Evolutionary conservation across 805 yeast genomes (phyloP).

Genomic region (Candida silvicultrix): DNA sequence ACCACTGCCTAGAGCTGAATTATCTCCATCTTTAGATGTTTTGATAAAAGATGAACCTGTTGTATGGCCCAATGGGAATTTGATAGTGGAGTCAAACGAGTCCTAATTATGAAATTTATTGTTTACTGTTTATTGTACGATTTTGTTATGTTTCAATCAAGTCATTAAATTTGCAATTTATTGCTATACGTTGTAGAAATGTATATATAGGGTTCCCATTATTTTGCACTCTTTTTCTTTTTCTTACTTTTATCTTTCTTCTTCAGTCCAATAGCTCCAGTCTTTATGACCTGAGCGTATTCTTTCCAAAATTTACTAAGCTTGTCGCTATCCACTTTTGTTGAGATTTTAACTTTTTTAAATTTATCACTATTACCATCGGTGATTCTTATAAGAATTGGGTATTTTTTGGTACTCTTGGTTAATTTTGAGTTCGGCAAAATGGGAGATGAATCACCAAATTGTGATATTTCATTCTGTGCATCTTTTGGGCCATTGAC

Average conservation of each 20-base stretch:
- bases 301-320: constrained; percentile 73
- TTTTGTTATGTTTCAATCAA: no score
- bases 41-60: constrained; percentile 35
- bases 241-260: constrained; percentile 78
- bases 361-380: constrained; percentile 47
- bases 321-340: constrained; percentile 56
- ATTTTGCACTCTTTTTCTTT: constrained; percentile 41
- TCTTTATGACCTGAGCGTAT: constrained; percentile 62
- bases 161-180: not conserved
- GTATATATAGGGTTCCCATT: constrained; percentile 1
- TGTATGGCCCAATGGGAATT: constrained; percentile 60
- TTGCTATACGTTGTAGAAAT: constrained; percentile 2
- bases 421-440: constrained; percentile 23
- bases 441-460: constrained; percentile 12
- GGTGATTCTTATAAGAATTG: constrained; percentile 64
- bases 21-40: constrained; percentile 25
- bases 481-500: constrained; percentile 19
- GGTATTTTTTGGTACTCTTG: constrained; percentile 33
- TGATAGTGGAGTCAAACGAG: constrained; percentile 37
- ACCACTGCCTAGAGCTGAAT: constrained; percentile 49
- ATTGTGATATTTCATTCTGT: constrained; percentile 17
- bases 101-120: not conserved
- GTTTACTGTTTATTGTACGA: not conserved
- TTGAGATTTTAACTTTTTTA: constrained; percentile 56
- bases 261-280: constrained; percentile 68